These are phyloP conservation scores for Anastatica hierochuntica DNA, from an alignment of 345 rosid species.

Conservation along the genomic window DNA sequence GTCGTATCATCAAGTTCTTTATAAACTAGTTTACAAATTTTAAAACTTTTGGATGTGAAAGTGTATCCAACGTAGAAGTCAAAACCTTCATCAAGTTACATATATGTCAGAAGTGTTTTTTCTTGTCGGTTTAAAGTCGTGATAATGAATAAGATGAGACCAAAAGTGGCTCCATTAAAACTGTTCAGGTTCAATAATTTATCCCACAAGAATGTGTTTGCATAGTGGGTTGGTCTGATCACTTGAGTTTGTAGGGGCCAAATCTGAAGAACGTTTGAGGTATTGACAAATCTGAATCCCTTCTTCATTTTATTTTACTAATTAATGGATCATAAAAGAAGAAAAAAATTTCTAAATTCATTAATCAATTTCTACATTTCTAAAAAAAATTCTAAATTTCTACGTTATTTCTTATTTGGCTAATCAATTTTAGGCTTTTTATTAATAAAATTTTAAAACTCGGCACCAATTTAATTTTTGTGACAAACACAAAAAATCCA, in stretches of 20 bases:
- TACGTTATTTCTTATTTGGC: no score
- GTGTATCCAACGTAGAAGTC: no score
- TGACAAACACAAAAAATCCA: no score
- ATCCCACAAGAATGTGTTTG: slow-evolving; percentile 4
- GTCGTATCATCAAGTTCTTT: no score
- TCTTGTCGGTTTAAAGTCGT: slow-evolving; percentile 9
- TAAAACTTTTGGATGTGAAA: no score
- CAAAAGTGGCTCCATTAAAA: slow-evolving; percentile 2
- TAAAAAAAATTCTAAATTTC: no score
- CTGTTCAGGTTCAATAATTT: slow-evolving; percentile 12
- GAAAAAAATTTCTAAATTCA: no score
- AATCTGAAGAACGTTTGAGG: background rate
- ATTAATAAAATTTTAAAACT: no score
- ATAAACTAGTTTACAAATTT: no score
- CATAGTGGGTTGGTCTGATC: slow-evolving; percentile 16
- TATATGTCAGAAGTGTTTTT: slow-evolving; percentile 1
- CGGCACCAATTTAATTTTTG: no score
- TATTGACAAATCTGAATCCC: background rate
- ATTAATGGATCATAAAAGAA: background rate
- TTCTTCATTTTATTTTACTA: background rate
- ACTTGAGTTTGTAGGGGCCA: slow-evolving; percentile 21
- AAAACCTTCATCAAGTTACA: background rate
- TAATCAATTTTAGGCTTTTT: no score
- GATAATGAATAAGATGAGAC: slow-evolving; percentile 6
- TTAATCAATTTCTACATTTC: no score